Evolutionary conservation across 129 eudicot genomes (phyloP).

Genomic region (Kitagawia praeruptora): DNA sequence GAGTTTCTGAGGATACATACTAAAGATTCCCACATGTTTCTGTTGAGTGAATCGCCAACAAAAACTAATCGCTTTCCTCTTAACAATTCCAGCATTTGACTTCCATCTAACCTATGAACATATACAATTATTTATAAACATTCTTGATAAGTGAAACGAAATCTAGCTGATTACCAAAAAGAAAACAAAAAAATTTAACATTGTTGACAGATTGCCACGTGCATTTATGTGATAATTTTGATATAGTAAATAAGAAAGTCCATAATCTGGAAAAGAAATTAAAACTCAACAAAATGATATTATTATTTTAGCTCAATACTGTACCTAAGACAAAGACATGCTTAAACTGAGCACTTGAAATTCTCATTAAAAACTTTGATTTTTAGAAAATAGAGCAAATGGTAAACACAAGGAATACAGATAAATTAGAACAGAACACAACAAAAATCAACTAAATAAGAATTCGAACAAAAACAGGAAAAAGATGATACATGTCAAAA

Average conservation of each 20-base stretch:
- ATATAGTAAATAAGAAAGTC: not conserved
- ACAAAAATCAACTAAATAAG: not conserved
- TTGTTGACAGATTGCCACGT: not conserved
- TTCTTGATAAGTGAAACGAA: not conserved
- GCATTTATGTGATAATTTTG: not conserved
- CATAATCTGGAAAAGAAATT: not conserved
- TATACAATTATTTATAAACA: not conserved
- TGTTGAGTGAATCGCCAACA: constrained; percentile 47
- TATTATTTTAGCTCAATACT: not conserved
- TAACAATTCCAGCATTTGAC: constrained; percentile 40
- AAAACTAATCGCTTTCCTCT: constrained; percentile 45
- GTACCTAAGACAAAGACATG: not conserved
- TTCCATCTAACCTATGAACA: constrained; percentile 17
- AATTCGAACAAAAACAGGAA: not conserved
- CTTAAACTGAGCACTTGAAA: not conserved
- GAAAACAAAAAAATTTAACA: too few species aligned
- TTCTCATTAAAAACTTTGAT: not conserved
- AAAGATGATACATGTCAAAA: not conserved
- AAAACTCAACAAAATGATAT: not conserved
- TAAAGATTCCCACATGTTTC: constrained; percentile 60
- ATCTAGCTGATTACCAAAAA: not conserved
- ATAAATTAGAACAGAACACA: not conserved
- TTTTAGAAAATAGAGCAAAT: not conserved
- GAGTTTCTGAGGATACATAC: constrained; percentile 39
- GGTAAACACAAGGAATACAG: not conserved